These are phyloP conservation scores for Fusarium pilosicola DNA, from an alignment of 2,329 filamentous ascomycete species.

Conservation along the genomic window DNA sequence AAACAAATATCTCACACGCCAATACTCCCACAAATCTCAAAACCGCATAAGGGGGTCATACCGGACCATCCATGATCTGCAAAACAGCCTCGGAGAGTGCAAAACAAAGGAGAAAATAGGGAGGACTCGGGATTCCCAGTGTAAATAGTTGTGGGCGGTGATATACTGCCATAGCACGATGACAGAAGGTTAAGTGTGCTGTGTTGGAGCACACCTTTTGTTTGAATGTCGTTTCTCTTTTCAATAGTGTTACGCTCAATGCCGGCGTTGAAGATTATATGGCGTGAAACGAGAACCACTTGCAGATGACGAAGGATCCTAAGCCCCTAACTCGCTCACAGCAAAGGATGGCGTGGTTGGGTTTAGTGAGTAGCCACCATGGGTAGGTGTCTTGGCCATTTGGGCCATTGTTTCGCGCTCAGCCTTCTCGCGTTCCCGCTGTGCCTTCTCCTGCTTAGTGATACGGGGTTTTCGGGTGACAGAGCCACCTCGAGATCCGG, in stretches of 20 bases:
- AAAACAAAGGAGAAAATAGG: slow-evolving; percentile 24
- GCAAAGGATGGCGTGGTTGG: slow-evolving; percentile 51
- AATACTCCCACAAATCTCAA: slow-evolving; percentile 35
- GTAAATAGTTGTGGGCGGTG: not conserved
- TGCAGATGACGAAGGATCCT: not conserved
- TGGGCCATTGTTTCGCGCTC: slow-evolving; percentile 69
- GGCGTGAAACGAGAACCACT: not conserved
- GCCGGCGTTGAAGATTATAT: not conserved
- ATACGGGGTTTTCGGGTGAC: slow-evolving; percentile 84
- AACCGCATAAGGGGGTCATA: slow-evolving; percentile 25
- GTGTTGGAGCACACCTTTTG: not conserved
- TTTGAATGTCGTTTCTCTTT: not conserved
- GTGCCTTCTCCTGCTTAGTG: slow-evolving; percentile 85
- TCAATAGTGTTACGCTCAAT: not conserved
- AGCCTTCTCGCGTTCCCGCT: slow-evolving; percentile 82
- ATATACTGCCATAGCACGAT: not conserved
- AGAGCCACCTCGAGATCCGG: slow-evolving; percentile 79
- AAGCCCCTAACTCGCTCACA: slow-evolving; percentile 51
- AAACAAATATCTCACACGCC: slow-evolving; percentile 36
- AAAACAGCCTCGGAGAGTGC: slow-evolving; percentile 20
- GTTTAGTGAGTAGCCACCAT: slow-evolving; percentile 51
- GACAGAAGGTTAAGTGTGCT: not conserved
- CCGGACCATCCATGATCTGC: slow-evolving; percentile 29
- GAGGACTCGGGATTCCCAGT: not conserved
- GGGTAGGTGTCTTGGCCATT: slow-evolving; percentile 51